Evolutionary conservation across 805 yeast genomes (phyloP).

Genomic region (Ogataea thermomethanolica): DNA sequence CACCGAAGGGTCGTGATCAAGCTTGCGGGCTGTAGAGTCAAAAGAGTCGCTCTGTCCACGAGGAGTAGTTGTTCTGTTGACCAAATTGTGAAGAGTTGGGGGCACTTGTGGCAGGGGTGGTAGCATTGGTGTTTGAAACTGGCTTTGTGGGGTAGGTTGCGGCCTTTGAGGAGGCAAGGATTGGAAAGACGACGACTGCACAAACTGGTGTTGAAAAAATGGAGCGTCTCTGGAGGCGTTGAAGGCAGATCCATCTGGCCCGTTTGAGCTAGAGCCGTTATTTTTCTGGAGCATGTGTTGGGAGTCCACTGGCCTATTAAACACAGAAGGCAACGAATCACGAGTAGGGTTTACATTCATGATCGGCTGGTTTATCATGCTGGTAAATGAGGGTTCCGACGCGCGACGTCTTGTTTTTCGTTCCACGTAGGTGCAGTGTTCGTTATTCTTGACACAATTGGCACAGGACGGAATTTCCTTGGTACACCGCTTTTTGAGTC

Average conservation of each 20-base stretch:
- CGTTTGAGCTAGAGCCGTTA: background rate
- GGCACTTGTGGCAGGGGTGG: slow-evolving; percentile 12
- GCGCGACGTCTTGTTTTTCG: slow-evolving; percentile 27
- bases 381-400: slow-evolving; percentile 2
- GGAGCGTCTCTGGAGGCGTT: too few species aligned
- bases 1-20: slow-evolving; percentile 5
- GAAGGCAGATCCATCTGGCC: slow-evolving; percentile 2
- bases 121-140: slow-evolving; percentile 6
- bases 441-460: slow-evolving; percentile 39
- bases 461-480: slow-evolving; percentile 41
- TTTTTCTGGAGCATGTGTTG: background rate
- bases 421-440: slow-evolving; percentile 42
- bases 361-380: background rate
- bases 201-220: too few species aligned
- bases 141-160: slow-evolving; percentile 1
- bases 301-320: background rate
- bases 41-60: background rate
- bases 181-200: too few species aligned
- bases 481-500: slow-evolving; percentile 47
- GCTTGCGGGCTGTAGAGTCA: background rate
- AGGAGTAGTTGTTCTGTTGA: background rate
- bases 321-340: background rate
- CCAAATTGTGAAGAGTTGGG: slow-evolving; percentile 15
- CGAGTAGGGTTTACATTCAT: background rate
- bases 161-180: too few species aligned